Base-by-base conservation (phyloP, 352 stramenopile species). In the Phytophthora syringae region DNA sequence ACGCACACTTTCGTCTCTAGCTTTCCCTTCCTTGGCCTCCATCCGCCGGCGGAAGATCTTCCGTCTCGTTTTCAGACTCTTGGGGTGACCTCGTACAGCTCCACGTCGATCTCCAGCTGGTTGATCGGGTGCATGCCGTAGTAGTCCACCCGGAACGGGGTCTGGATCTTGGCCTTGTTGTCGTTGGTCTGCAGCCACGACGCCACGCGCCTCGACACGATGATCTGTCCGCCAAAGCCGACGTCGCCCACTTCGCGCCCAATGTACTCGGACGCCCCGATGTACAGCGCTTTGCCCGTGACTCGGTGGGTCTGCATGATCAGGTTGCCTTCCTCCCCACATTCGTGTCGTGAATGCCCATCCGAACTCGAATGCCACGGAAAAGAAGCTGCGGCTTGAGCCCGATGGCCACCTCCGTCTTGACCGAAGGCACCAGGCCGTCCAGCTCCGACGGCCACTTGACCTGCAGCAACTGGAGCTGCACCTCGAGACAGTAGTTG, bases 311-410 rank as follows among this genome's bases (percentile, higher is more conserved):
- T 77, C 40, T 88, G 73, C 24, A 64, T 68, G 27, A 90, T 70
- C 13, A 89, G 62, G 37, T 71, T 70, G 32, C 77, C 83, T 47
- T 91, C 83, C 13, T 86, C 79, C 0, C 54, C 70, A 66, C 60
- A 37, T 67, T 81, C 9, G 80, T 79, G 27, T 90, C 85, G 68
- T 94, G 85, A 52, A 92, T 84, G 1, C 85, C 83, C 85, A 94
- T 94, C 1, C 85, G 85, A 7, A 94, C 82, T 18, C 85, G 76
- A 7, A 93, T 69, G 5, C 85, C 85, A 13, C 67, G 71, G 40
- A 94, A 92, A 25, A 94, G 47, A 22, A 74, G 42, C 9, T 77
- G 72, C 0, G 75, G 67, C 59, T 86, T 86, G 20, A 86, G 59
- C 10, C 72, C 69, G 42, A 80, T 58, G 15, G 68, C 67, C 21